Evolutionary conservation across 208 protist species (phyloP).

Genomic region (Trypanosoma melophagium): DNA sequence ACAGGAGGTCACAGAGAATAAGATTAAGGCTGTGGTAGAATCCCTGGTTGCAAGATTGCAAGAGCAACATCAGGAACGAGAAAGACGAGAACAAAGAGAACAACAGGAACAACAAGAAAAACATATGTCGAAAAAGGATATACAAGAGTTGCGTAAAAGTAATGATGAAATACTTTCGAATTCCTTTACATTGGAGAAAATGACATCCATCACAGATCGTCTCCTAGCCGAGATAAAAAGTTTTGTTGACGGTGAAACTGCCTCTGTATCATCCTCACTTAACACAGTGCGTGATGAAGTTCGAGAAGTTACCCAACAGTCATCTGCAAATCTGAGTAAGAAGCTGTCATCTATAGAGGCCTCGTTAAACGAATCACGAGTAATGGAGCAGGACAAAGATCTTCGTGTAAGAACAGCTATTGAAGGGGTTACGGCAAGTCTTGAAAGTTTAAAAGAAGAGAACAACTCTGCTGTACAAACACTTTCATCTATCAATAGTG

Average conservation of each 20-base stretch:
- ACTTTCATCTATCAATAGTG: constrained; percentile 13
- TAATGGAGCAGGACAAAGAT: not conserved
- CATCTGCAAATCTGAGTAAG: constrained; percentile 12
- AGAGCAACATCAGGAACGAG: constrained; percentile 19
- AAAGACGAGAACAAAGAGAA: not conserved
- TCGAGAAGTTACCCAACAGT: constrained; percentile 15
- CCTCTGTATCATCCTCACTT: constrained; percentile 19
- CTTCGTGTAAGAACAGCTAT: constrained; percentile 5
- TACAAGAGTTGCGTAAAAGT: not conserved
- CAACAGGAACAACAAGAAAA: constrained; percentile 11
- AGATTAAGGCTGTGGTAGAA: constrained; percentile 24
- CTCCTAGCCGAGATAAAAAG: constrained; percentile 19
- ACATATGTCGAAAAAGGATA: not conserved
- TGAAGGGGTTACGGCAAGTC: constrained; percentile 6
- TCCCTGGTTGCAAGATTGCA: constrained; percentile 14
- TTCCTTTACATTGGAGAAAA: not conserved
- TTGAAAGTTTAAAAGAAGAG: constrained; percentile 9
- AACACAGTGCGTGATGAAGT: constrained; percentile 18
- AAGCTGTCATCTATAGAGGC: constrained; percentile 19
- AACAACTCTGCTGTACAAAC: not conserved
- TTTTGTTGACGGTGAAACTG: constrained; percentile 12
- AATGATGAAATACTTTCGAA: not conserved
- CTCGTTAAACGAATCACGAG: constrained; percentile 1
- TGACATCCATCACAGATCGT: constrained; percentile 4
- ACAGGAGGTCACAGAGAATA: constrained; percentile 20